A percentile compares a stretch with the other conserved stretches of the same genome.
Evolutionary conservation across 164 flowering plant species (phyloP).

Genomic region (Chimonanthus praecox): DNA sequence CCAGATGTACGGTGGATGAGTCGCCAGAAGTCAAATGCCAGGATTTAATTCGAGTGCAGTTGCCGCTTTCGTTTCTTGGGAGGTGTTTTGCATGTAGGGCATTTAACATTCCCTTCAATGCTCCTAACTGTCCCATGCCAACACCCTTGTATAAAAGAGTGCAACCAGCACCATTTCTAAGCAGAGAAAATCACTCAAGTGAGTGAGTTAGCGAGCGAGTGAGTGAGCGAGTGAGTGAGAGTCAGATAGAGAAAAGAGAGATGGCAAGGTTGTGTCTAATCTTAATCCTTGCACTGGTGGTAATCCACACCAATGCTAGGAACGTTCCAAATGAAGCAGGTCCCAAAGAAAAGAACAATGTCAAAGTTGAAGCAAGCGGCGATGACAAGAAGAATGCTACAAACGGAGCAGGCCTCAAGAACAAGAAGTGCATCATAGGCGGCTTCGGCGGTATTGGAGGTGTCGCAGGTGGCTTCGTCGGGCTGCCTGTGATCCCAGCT

Average conservation of each 20-base stretch:
- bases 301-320: background rate
- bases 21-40: no score
- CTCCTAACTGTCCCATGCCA: background rate
- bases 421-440: conserved; percentile 11
- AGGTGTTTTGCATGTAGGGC: background rate
- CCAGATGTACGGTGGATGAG: background rate
- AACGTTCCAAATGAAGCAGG: background rate
- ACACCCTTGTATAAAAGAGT: background rate
- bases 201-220: background rate
- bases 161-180: background rate
- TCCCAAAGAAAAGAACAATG: background rate
- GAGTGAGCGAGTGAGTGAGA: background rate
- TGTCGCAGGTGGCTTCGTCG: background rate
- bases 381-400: background rate
- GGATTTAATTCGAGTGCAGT: background rate
- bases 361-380: background rate
- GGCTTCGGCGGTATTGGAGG: conserved; percentile 8
- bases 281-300: background rate
- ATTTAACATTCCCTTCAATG: background rate
- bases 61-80: background rate
- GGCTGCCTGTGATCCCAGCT: background rate
- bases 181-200: background rate
- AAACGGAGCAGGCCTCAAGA: conserved; percentile 3
- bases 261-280: conserved; percentile 7
- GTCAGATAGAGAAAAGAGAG: background rate